Evolutionary conservation across 345 rosid genomes (phyloP), one percentile per base, ranked within the genome.

Genomic region (Gossypium turneri): DNA sequence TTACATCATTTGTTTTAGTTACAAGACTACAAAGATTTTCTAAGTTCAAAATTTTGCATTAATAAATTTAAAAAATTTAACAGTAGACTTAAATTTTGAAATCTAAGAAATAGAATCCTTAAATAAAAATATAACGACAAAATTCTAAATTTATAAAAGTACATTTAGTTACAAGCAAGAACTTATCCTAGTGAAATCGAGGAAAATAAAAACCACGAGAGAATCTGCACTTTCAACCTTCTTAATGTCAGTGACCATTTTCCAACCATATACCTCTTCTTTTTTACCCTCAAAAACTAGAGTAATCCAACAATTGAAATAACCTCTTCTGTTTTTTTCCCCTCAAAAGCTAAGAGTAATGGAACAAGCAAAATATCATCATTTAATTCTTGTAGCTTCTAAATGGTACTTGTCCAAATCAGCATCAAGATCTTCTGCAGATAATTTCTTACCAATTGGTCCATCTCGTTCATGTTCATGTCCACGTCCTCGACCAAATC

Each of bases 401-500:
- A 77, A 55, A 75, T 58, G 88, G 77, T 88, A 87, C 68, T 80
- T 84, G 57, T 88, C 92, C 74, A 90, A 75, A 3, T 90, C 90
- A 20, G 92, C 94, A 79, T 90, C 88, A 20, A 88, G 90, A 79
- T 87, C 92, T 67, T 86, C 83, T 6, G 82, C 84, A 43, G 88
- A 81, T 43, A 82, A 76, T 74, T 79, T 87, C 65, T 76, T 75
- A 19, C 55, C 81, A 52, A 16, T 47, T 13, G 55, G 78, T 44
- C 80, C 77, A 55, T 75, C 81, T 43, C 74, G 74, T 53, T 76
- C 74, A 7, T 77, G 60, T 4, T 78, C 72, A 4, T 4, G 61
- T 10, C 15, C 62, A 48, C 52, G 52, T 48, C 52, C 52, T 48
- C 52, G 56, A 48, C 62, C 78, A 48, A 24, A 56, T 34, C 75